phyloP scores from a whole-genome alignment of 1,139 yeast species.

The Diutina catenulata region DNA sequence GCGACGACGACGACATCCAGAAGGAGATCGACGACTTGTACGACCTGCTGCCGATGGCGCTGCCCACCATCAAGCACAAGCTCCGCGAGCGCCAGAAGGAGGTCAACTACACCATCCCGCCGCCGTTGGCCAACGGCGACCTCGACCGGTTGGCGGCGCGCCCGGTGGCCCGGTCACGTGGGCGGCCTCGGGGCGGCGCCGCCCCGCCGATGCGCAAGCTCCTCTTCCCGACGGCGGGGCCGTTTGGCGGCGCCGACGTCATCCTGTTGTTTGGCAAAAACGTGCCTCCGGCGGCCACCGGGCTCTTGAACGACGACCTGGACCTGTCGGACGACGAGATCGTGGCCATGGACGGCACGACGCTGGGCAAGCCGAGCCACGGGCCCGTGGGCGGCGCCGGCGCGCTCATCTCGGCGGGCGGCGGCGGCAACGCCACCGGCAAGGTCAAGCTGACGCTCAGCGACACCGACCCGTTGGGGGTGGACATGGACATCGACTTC shows the following conservation, averaged over 20 bases:
- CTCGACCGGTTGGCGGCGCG: conserved; percentile 10
- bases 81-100: conserved; percentile 63
- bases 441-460: conserved; percentile 63
- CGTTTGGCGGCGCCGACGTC: conserved; percentile 90
- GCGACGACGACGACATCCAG: conserved; percentile 28
- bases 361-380: not conserved
- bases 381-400: conserved; percentile 3
- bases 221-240: conserved; percentile 90
- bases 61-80: conserved; percentile 43
- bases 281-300: conserved; percentile 29
- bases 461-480: conserved; percentile 91
- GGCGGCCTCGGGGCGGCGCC: conserved; percentile 16
- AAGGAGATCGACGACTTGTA: conserved; percentile 42
- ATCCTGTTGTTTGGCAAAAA: conserved; percentile 63
- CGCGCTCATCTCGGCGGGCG: not conserved
- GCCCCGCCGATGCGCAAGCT: conserved; percentile 45
- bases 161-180: conserved; percentile 18
- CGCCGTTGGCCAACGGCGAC: conserved; percentile 52
- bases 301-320: conserved; percentile 41
- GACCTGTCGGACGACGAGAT: conserved; percentile 63
- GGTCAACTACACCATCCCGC: conserved; percentile 78
- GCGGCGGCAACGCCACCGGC: conserved; percentile 4
- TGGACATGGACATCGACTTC: conserved; percentile 87
- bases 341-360: conserved; percentile 3
- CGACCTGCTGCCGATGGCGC: conserved; percentile 41